phyloP scores from a whole-genome alignment of 164 flowering plant species.

The Vitis cinerea region DNA sequence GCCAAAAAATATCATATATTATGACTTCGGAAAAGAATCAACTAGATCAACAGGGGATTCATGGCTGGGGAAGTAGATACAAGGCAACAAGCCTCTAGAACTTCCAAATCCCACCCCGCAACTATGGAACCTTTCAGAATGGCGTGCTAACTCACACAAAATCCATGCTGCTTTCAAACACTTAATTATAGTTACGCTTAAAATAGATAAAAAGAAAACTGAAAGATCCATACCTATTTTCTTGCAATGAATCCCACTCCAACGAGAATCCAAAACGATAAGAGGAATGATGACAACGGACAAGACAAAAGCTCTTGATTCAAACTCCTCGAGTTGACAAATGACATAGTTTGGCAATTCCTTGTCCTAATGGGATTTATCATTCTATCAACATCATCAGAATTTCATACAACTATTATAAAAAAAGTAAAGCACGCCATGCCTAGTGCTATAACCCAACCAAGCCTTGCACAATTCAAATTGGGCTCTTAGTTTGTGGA shows the following conservation, averaged over 20 bases:
- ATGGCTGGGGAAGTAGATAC: neutral
- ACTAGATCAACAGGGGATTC: neutral
- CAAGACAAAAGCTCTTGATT: conserved; percentile 1
- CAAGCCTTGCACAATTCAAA: neutral
- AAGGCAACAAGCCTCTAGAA: conserved; percentile 1
- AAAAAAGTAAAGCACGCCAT: neutral
- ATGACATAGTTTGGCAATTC: conserved; percentile 1
- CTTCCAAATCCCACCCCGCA: conserved; percentile 2
- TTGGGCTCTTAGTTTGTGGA: neutral
- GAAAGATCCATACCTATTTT: conserved; percentile 5
- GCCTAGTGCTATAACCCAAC: neutral
- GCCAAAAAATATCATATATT: neutral
- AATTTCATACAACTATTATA: conserved; percentile 3
- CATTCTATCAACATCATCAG: conserved; percentile 7
- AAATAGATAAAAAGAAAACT: neutral
- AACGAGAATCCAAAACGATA: conserved; percentile 4
- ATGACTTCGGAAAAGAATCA: conserved; percentile 3
- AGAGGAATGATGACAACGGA: neutral
- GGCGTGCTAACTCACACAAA: neutral
- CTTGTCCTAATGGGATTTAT: conserved; percentile 6
- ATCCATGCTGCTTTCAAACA: conserved; percentile 2
- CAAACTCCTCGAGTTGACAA: conserved; percentile 5
- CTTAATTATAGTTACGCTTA: neutral
- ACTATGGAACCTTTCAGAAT: neutral
- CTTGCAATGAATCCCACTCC: conserved; percentile 1